Evolutionary conservation across 2,329 filamentous ascomycete species (phyloP), one percentile per base, ranked within the genome.

Genomic region (Aspergillus fijiensis): DNA sequence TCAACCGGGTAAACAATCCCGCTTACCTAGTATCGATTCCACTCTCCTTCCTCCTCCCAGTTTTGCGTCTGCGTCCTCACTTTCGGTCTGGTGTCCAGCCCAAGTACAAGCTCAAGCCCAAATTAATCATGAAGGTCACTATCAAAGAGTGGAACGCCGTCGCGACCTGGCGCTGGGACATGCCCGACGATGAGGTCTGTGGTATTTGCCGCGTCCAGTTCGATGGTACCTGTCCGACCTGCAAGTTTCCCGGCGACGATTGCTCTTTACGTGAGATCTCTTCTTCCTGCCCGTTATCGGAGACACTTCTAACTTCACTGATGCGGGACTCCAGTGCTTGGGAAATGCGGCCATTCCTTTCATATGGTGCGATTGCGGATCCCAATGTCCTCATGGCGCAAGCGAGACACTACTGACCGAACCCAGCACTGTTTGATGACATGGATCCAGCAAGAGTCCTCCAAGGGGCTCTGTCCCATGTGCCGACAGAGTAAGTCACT

Each of bases 151-250:
- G 94, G 92, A 89, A 95, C 71, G 90, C 92, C 4, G 92, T 99
- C 63, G 95, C 95, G 19, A 94, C 92, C 58, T 99, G 95, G 95
- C 88, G 91, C 65, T 99, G 95, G 95, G 91, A 98, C 75, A 91
- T 98, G 71, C 92, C 94, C 25, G 92, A 96, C 70, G 94, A 97
- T 79, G 94, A 99, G 74, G 93, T 98, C 64, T 99, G 95, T 70
- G 95, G 95, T 70, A 99, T 99, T 79, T 99, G 95, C 79, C 94
- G 96, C 74, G 93, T 96, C 63, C 91, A 96, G 71, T 99, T 98
- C 74, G 95, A 99, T 75, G 94, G 93, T 61, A 98, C 95, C 27
- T 99, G 95, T 81, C 93, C 95, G 51, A 96, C 92, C 58, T 99
- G 95, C 87, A 96, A 96, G 83, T 98, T 92, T 73, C 95, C 95